Evolutionary conservation across 306 rosid genomes (phyloP), one percentile per base, ranked within the genome.

Genomic region (Cucurbita ficifolia): DNA sequence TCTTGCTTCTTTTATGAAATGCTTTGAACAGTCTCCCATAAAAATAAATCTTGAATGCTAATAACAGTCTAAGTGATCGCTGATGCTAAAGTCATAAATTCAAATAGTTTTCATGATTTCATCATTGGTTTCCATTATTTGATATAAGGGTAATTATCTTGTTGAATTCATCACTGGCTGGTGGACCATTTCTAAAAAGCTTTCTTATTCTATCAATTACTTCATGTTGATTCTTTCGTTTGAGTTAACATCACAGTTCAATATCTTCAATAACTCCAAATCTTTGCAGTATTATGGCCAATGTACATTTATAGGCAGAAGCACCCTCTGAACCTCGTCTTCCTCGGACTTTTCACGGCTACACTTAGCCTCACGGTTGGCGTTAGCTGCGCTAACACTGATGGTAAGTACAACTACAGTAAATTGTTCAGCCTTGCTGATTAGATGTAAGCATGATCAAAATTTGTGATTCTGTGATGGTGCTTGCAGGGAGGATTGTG

Each of bases 351-450:
- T 56, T 93, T 93, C 83, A 90, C 98, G 49, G 33, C 83, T 43
- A 82, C 94, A 0, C 88, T 93, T 75, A 88, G 96, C 67, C 82
- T 89, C 67, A 92, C 98, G 1, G 96, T 92, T 51, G 96, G 98
- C 21, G 89, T 90, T 4, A 83, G 86, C 35, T 91, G 96, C 21
- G 96, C 96, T 8, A 88, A 90, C 77, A 92, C 98, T 0, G 95
- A 88, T 12, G 98, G 98, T 90, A 10, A 7, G 84, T 78, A 11
- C 55, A 3, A 29, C 2, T 11, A 14, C 45, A 13, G 42, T 67
- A 10, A 56, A 14, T 24, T 73, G 12, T 73, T 57, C 6, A 8
- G 62, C 10, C 73, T 16, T 35, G 60, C 7, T 50, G 43, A 33
- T 70, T 3, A 49, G 55, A 48, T 29, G 60, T 24, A 36, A 51